Conservation (phyloP, 1,139 yeast species). For the Eremothecium coryli region DNA sequence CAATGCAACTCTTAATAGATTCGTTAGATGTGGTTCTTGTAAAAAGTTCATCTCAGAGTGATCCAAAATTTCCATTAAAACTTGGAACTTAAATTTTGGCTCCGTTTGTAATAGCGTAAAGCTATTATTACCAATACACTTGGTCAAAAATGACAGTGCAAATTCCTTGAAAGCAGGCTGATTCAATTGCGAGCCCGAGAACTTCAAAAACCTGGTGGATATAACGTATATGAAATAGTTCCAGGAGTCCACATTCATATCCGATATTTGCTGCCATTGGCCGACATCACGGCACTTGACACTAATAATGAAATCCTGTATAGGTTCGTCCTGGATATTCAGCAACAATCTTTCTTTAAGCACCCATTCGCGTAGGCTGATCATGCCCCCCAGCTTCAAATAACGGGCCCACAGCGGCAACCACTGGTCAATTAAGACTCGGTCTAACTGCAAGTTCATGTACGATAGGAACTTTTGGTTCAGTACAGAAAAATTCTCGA, state of each 20-base stretch:
- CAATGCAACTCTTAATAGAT: conserved; percentile 16
- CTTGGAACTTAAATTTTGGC: conserved; percentile 15
- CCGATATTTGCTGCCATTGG: conserved; percentile 9
- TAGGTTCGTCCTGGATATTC: conserved; percentile 12
- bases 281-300: conserved; percentile 2
- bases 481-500: conserved; percentile 11
- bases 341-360: conserved; percentile 7
- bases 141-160: conserved; percentile 7
- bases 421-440: conserved; percentile 15
- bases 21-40: conserved; percentile 22
- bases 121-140: conserved; percentile 8
- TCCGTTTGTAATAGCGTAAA: conserved; percentile 9
- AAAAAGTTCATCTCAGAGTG: conserved; percentile 31
- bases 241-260: conserved; percentile 3
- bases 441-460: conserved; percentile 12
- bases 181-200: conserved; percentile 10
- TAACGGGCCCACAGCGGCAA: conserved; percentile 17
- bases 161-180: conserved; percentile 6
- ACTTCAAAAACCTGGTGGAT: conserved; percentile 12
- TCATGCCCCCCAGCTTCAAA: conserved; percentile 1
- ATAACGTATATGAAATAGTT: conserved; percentile 11
- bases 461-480: conserved; percentile 9
- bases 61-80: conserved; percentile 34
- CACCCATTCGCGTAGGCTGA: conserved; percentile 3
- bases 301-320: conserved; percentile 18